Conservation (phyloP, 148 eudicot species). For the Camellia sinensis region DNA sequence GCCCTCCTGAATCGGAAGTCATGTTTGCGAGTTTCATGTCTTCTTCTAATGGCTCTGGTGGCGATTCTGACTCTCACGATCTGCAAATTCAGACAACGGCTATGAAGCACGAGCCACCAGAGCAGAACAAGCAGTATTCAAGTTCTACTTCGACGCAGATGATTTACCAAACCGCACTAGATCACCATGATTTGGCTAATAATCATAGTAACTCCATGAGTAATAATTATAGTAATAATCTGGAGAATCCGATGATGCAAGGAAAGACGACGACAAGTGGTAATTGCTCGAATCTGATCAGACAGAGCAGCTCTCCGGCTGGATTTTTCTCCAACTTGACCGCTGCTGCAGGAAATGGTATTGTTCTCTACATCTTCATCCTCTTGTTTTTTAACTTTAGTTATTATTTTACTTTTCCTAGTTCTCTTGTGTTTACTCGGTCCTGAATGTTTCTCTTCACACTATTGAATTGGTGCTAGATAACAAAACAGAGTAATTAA, state of each 20-base stretch:
- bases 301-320: constrained; percentile 57
- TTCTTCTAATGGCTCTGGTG: constrained; percentile 1
- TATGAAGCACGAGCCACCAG: constrained; percentile 17
- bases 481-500: not conserved
- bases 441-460: not conserved
- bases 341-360: constrained; percentile 23
- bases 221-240: not conserved
- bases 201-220: constrained; percentile 2
- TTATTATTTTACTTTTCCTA: not conserved
- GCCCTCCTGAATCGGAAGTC: constrained; percentile 22
- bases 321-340: constrained; percentile 30
- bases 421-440: not conserved
- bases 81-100: constrained; percentile 14
- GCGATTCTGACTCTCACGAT: constrained; percentile 11
- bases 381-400: not conserved
- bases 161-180: constrained; percentile 18
- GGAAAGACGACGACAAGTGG: constrained; percentile 1
- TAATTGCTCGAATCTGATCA: constrained; percentile 26
- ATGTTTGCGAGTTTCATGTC: constrained; percentile 12
- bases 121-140: not conserved
- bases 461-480: not conserved
- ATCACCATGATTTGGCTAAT: constrained; percentile 9
- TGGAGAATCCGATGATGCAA: constrained; percentile 20
- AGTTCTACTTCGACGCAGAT: not conserved
- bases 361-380: not conserved